Base-by-base conservation (phyloP, 2,329 filamentous ascomycete genomes). In the Rhynchosporium graminicola region DNA sequence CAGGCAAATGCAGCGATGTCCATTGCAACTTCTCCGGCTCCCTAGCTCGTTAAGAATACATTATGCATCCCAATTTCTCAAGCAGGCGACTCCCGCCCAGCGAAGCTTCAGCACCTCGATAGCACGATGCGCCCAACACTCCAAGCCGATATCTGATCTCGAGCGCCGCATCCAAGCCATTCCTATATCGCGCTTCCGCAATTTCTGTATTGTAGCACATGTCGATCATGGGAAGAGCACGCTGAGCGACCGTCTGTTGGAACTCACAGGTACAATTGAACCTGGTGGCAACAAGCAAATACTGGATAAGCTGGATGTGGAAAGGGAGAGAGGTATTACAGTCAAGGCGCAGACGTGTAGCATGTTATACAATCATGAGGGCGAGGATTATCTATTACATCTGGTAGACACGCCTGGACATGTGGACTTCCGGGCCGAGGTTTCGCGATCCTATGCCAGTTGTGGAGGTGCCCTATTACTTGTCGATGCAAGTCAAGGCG, bases 211-310 rank as follows among this genome's bases (percentile, higher is more conserved):
- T 72, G 94, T 99, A 57, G 95, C 95, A 9, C 95, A 99, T 76
- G 96, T 99, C 74, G 95, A 99, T 76, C 95, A 99, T 86, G 95
- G 95, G 72, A 99, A 99, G 78, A 96, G 91, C 74, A 99, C 95
- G 4, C 86, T 99, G 59, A 94, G 89, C 69, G 95, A 99, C 73
- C 89, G 95, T 2, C 80, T 99, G 59, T 84, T 99, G 65, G 95
- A 99, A 80, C 82, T 96, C 67, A 99, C 95, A 0, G 94, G 95
- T 26, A 98, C 94, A 6, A 98, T 99, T 67, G 80, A 90, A 70
- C 84, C 90, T 0, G 92, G 92, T 64, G 83, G 83, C 56, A 97
- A 97, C 76, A 96, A 97, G 78, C 95, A 99, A 80, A 91, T 98
- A 66, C 81, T 99, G 67, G 95, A 99, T 78, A 97, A 97, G 76